Evolutionary conservation across 1,284 basidiomycete genomes (phyloP), one percentile per base, ranked within the genome.

Genomic region (Mycosarcoma maydis): DNA sequence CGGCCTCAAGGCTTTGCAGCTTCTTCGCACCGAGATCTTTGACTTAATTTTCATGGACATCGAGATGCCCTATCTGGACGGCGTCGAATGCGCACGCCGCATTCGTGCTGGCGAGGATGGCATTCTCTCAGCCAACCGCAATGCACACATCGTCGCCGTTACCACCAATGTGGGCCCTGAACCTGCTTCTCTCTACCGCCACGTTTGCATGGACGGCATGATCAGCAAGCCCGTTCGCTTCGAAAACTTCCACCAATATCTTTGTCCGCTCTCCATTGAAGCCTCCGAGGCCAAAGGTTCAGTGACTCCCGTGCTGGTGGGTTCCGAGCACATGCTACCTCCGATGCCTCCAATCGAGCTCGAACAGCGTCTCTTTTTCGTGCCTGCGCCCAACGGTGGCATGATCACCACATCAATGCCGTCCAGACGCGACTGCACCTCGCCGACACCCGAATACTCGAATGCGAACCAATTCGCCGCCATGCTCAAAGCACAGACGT

Each of bases 31-130:
- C 27, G 43, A 73, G 30, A 67, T 77, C 49, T 77, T 73, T 26
- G 75, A 77, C 47, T 50, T 72, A 50, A 69, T 75, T 55, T 56
- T 75, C 30, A 72, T 77, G 67, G 75, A 77, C 52, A 75, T 77
- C 11, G 72, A 77, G 41, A 77, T 77, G 75, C 75, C 75, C 6
- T 75, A 68, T 27, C 60, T 77, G 17, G 53, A 67, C 33, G 75
- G 75, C 26, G 55, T 75, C 40, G 75, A 77, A 11, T 65, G 65
- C 48, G 53, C 73, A 6, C 54, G 61, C 27, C 59, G 75, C 26
- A 77, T 77, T 34, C 66, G 75, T 22, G 54, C 58, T 10, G 69
- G 58, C 34, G 53, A 60, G 34, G 75, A 77, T 26, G 73, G 73
- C 58, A 64, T 77, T 16, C 60, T 77, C 17, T 30, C 34, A 7